Conservation (phyloP, 2,329 filamentous ascomycete species). For the Aspergillus piperis region DNA sequence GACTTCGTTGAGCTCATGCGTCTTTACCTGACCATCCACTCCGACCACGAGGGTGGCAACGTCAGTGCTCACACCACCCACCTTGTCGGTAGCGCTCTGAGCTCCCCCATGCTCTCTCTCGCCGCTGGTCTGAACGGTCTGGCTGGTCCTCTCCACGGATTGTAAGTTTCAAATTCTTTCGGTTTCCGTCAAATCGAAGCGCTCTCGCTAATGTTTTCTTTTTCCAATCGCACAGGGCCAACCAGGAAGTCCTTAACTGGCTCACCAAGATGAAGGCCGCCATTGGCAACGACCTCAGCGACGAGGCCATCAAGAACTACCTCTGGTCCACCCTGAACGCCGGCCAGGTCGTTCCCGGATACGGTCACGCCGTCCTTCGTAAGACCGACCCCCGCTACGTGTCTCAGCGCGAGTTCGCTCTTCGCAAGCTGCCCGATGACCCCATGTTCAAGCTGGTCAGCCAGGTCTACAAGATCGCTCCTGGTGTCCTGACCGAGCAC, state of each 20-base stretch:
- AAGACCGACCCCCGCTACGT: slow-evolving; percentile 99
- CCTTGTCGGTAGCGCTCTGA: slow-evolving; percentile 92
- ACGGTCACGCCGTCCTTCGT: slow-evolving; percentile 97
- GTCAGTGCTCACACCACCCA: slow-evolving; percentile 98
- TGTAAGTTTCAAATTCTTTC: slow-evolving; percentile 47
- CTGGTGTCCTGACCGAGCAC: slow-evolving; percentile 96
- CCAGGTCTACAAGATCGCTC: slow-evolving; percentile 99
- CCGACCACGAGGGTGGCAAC: slow-evolving; percentile 99
- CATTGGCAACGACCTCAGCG: slow-evolving; percentile 90
- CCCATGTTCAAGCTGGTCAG: slow-evolving; percentile 99
- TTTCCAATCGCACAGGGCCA: slow-evolving; percentile 58
- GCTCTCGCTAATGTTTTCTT: slow-evolving; percentile 21
- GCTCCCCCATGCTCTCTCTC: slow-evolving; percentile 95
- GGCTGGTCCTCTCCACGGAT: slow-evolving; percentile 95
- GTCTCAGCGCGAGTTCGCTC: slow-evolving; percentile 95
- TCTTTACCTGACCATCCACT: slow-evolving; percentile 99
- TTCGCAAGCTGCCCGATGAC: slow-evolving; percentile 90
- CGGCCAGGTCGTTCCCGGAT: slow-evolving; percentile 95
- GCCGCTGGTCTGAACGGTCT: slow-evolving; percentile 97
- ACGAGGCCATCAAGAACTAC: slow-evolving; percentile 97
- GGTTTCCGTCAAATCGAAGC: not conserved
- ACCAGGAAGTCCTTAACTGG: slow-evolving; percentile 99
- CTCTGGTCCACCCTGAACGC: slow-evolving; percentile 96
- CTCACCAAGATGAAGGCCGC: slow-evolving; percentile 97
- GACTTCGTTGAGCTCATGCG: slow-evolving; percentile 99